phyloP scores from a whole-genome alignment of 495 filamentous ascomycete genomes.

The Parathielavia appendiculata region DNA sequence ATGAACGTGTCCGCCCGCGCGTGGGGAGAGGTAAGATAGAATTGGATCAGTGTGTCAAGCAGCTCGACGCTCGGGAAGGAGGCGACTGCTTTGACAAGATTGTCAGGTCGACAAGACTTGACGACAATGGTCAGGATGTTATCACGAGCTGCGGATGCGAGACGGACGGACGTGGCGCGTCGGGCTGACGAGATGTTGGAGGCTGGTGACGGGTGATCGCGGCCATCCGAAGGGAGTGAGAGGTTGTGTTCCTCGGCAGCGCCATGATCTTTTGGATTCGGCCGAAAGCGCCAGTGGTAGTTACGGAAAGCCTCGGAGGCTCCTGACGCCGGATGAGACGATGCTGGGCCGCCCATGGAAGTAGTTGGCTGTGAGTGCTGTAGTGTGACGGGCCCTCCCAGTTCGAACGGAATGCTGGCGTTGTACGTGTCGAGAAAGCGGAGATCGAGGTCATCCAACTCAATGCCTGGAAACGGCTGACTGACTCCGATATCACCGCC shows the following conservation, averaged over 20 bases:
- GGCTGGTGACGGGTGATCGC: background rate
- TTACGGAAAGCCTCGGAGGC: slow-evolving; percentile 9
- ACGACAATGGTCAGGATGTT: slow-evolving; percentile 13
- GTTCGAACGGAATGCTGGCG: slow-evolving; percentile 8
- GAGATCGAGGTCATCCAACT: slow-evolving; percentile 15
- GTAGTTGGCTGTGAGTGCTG: background rate
- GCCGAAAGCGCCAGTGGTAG: slow-evolving; percentile 14
- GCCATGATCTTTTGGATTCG: slow-evolving; percentile 8
- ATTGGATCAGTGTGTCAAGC: slow-evolving; percentile 18
- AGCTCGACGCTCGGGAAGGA: slow-evolving; percentile 18
- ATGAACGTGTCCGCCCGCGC: slow-evolving; percentile 15
- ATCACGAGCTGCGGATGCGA: slow-evolving; percentile 8
- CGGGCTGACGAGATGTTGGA: slow-evolving; percentile 2
- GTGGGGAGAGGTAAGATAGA: slow-evolving; percentile 10
- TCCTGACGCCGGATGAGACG: background rate
- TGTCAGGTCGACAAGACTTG: slow-evolving; percentile 11
- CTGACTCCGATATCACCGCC: background rate
- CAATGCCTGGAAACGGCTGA: slow-evolving; percentile 5
- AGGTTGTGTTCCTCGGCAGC: slow-evolving; percentile 14
- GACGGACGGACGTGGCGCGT: slow-evolving; percentile 1
- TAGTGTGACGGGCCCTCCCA: background rate
- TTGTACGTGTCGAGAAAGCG: slow-evolving; percentile 15
- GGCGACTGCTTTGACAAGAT: slow-evolving; percentile 4
- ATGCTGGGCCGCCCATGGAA: background rate
- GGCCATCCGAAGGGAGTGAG: slow-evolving; percentile 4